These are phyloP conservation scores for Capsicum baccatum DNA, from an alignment of 257 asterid species.

Conservation along the genomic window DNA sequence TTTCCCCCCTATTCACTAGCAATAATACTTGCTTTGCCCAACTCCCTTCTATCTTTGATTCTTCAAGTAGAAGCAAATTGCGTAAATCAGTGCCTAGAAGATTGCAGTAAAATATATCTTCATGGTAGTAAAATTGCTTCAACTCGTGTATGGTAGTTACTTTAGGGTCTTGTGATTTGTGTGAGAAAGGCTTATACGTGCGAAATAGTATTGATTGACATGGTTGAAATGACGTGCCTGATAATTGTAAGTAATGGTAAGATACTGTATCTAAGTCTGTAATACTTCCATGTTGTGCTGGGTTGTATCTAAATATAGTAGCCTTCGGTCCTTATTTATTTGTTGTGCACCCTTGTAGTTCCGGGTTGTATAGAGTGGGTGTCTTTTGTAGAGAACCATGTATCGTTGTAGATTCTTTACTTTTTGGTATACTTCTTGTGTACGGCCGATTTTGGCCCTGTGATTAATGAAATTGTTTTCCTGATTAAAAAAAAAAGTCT, in stretches of 20 bases:
- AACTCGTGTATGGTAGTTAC: not conserved
- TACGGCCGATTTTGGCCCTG: too few species aligned
- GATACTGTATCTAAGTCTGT: not conserved
- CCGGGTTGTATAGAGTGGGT: too few species aligned
- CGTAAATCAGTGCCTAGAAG: not conserved
- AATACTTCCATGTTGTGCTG: not conserved
- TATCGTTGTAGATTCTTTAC: too few species aligned
- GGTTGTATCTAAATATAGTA: too few species aligned
- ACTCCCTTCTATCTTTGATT: not conserved
- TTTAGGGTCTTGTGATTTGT: not conserved
- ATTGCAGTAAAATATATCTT: not conserved
- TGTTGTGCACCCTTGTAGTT: too few species aligned
- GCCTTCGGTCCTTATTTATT: too few species aligned
- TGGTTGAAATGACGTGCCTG: conserved; percentile 18
- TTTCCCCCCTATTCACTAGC: not conserved
- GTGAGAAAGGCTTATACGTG: not conserved
- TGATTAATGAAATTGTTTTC: too few species aligned
- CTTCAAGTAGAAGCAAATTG: conserved; percentile 25
- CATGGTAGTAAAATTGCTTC: conserved; percentile 10
- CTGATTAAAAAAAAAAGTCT: not conserved
- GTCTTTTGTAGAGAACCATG: too few species aligned
- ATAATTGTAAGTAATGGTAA: not conserved
- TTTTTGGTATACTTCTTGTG: too few species aligned
- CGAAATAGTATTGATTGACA: not conserved
- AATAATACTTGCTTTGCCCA: not conserved